Evolutionary conservation across 208 protist genomes (phyloP).

Genomic region (Acanthamoeba culbertsoni): DNA sequence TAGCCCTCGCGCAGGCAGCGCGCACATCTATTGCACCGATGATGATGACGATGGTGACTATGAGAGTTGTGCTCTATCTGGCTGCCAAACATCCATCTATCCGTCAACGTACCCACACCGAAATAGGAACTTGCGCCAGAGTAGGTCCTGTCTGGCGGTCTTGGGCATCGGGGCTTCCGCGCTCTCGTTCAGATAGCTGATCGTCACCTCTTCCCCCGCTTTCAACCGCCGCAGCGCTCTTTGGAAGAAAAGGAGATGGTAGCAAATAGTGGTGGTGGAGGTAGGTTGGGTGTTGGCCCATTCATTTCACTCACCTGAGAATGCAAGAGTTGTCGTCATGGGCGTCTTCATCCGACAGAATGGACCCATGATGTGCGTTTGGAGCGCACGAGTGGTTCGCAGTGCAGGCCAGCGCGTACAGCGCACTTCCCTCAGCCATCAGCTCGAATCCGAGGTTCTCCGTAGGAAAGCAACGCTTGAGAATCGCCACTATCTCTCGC

Average conservation of each 20-base stretch:
- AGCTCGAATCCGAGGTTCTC: not conserved
- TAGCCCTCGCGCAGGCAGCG: too few species aligned
- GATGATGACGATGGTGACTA: too few species aligned
- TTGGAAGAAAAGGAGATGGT: not conserved
- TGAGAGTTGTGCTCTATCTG: too few species aligned
- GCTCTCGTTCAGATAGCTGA: not conserved
- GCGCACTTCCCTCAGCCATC: not conserved
- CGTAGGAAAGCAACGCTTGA: not conserved
- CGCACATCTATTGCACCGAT: too few species aligned
- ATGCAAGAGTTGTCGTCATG: not conserved
- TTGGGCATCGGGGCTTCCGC: not conserved
- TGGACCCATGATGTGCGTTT: not conserved
- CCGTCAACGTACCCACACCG: not conserved
- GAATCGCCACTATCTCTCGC: not conserved
- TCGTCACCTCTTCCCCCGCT: not conserved
- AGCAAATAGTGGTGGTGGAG: not conserved
- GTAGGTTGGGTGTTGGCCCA: too few species aligned
- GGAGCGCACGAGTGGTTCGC: constrained; percentile 8
- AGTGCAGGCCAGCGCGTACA: not conserved
- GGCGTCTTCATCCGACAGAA: not conserved
- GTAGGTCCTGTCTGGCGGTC: not conserved
- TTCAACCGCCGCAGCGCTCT: not conserved
- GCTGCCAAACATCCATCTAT: too few species aligned
- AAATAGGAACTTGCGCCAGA: constrained; percentile 18
- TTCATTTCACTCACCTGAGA: not conserved